Conservation (phyloP, 139 green algal genomes). For the Closterium sp. region DNA sequence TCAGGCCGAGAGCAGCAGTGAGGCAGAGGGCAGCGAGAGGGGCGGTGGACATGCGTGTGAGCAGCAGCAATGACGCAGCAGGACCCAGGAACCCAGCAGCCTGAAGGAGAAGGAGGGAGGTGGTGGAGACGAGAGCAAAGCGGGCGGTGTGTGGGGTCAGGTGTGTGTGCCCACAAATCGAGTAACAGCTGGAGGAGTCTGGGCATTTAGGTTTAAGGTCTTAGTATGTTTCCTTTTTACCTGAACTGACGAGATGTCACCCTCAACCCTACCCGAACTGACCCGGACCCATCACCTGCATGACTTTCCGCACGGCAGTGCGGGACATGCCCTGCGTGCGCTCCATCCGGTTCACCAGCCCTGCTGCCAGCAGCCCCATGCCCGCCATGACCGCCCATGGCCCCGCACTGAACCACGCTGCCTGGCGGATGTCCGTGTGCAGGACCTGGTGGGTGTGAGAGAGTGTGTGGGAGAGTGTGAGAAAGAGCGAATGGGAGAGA, state of each 20-base stretch:
- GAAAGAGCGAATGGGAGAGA: not conserved
- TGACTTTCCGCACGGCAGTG: conserved; percentile 53
- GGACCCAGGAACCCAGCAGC: conserved; percentile 15
- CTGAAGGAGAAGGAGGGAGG: not conserved
- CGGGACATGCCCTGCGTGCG: not conserved
- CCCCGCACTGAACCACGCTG: conserved; percentile 47
- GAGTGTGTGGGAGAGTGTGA: not conserved
- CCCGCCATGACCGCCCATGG: conserved; percentile 60
- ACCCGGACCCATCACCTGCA: conserved; percentile 52
- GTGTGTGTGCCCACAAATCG: no score
- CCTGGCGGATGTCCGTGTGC: conserved; percentile 36
- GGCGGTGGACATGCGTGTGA: not conserved
- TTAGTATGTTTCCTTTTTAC: no score
- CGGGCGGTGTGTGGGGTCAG: no score
- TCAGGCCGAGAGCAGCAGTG: conserved; percentile 18
- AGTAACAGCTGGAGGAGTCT: no score
- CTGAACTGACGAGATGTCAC: no score
- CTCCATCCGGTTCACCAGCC: conserved; percentile 50
- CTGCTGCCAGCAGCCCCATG: conserved; percentile 34
- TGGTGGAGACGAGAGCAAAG: no score
- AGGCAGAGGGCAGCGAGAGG: not conserved
- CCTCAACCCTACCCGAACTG: no score
- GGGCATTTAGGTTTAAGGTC: no score
- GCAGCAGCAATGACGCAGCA: not conserved
- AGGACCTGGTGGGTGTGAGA: conserved; percentile 26